phyloP scores from a whole-genome alignment of 495 filamentous ascomycete species.

The Penicillium flavigenum region DNA sequence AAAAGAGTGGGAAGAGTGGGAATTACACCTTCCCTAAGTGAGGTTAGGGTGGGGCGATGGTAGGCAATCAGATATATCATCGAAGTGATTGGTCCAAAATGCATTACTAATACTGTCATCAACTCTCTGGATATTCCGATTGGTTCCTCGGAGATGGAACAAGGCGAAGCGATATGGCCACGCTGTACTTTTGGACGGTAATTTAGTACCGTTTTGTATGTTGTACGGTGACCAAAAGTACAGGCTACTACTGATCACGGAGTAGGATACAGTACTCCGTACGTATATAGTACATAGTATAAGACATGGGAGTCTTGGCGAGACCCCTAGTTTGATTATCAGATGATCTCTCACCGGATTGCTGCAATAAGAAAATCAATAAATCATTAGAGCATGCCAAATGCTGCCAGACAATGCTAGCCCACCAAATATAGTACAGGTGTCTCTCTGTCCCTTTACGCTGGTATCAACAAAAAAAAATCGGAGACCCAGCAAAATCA shows the following conservation, averaged over 20 bases:
- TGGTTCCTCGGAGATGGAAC: conserved; percentile 23
- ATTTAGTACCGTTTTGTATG: neutral
- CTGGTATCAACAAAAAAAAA: conserved; percentile 5
- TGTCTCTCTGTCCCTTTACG: conserved; percentile 3
- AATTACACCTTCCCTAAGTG: conserved; percentile 29
- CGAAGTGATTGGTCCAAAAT: conserved; percentile 23
- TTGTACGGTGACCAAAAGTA: neutral
- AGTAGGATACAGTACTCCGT: too few relatives aligned
- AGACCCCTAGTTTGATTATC: conserved; percentile 2
- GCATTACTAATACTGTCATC: conserved; percentile 27
- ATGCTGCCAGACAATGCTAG: neutral
- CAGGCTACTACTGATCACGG: neutral
- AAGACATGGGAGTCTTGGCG: too few relatives aligned
- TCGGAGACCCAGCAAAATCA: conserved; percentile 3
- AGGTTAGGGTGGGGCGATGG: conserved; percentile 21
- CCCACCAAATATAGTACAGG: conserved; percentile 21
- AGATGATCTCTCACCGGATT: conserved; percentile 6
- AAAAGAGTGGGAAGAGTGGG: conserved; percentile 24
- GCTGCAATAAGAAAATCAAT: conserved; percentile 1
- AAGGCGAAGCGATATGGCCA: conserved; percentile 16
- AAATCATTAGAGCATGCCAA: conserved; percentile 18
- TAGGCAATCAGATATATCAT: conserved; percentile 35
- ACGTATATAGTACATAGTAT: too few relatives aligned
- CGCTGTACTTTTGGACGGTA: conserved; percentile 11
- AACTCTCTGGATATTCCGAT: conserved; percentile 22